Conservation (phyloP, 148 eudicot genomes). For the Persicaria maculosa region DNA sequence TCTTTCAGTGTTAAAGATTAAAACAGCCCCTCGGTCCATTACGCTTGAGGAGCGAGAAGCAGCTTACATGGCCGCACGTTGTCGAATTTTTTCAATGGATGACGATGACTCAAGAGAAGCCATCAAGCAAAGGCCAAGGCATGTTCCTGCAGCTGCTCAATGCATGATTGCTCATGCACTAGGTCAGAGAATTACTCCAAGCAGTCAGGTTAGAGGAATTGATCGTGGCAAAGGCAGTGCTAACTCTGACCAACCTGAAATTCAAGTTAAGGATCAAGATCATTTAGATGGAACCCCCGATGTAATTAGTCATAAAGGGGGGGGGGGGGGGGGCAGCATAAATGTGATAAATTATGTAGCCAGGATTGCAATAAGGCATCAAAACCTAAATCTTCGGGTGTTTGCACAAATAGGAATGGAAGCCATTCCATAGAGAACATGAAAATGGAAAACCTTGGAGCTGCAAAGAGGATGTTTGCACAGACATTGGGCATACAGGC, state of each 20-base stretch:
- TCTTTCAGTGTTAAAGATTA: conserved; percentile 41
- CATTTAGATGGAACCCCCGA: conserved; percentile 5
- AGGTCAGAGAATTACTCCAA: conserved; percentile 48
- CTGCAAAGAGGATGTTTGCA: conserved; percentile 94
- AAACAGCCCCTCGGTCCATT: conserved; percentile 20
- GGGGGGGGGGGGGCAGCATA: conserved; percentile 2
- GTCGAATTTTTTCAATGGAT: conserved; percentile 58
- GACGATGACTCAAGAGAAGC: conserved; percentile 28
- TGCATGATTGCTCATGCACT: conserved; percentile 98
- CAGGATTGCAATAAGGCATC: conserved; percentile 15
- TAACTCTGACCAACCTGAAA: conserved; percentile 18
- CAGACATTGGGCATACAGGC: conserved; percentile 60
- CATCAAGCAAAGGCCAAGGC: conserved; percentile 47
- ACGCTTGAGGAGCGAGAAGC: conserved; percentile 76
- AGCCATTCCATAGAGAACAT: conserved; percentile 27
- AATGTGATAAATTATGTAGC: conserved; percentile 13
- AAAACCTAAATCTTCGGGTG: conserved; percentile 14
- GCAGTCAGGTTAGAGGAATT: conserved; percentile 19
- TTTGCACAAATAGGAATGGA: conserved; percentile 19
- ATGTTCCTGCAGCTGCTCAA: conserved; percentile 78
- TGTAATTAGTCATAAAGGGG: not conserved
- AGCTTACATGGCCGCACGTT: conserved; percentile 79
- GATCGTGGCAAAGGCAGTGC: conserved; percentile 11
- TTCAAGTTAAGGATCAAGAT: conserved; percentile 21
- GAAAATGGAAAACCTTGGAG: conserved; percentile 69